phyloP scores from a whole-genome alignment of 2,329 filamentous ascomycete genomes.

The Pseudogymnoascus destructans region DNA sequence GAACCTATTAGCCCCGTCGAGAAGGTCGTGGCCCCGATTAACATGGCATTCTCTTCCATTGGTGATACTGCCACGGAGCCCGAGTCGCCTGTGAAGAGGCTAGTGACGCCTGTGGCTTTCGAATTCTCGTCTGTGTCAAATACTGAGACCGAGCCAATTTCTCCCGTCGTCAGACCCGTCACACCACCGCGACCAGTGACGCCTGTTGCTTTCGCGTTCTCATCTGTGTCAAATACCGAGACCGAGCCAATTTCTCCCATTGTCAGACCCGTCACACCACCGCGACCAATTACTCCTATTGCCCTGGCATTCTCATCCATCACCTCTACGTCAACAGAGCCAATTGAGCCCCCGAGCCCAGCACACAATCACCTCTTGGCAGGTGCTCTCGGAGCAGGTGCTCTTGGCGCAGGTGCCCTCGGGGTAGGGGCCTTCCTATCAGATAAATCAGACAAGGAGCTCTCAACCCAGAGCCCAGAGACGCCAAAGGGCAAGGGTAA shows the following conservation, averaged over 20 bases:
- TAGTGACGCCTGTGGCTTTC: slow-evolving; percentile 18
- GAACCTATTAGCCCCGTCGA: slow-evolving; percentile 20
- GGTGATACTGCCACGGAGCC: slow-evolving; percentile 18
- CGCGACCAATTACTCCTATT: slow-evolving; percentile 13
- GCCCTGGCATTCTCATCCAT: slow-evolving; percentile 23
- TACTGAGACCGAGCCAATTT: slow-evolving; percentile 32
- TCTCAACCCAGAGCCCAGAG: slow-evolving; percentile 27
- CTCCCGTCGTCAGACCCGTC: slow-evolving; percentile 18
- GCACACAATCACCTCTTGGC: background rate
- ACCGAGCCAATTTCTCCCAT: slow-evolving; percentile 31
- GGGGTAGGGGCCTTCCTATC: slow-evolving; percentile 34
- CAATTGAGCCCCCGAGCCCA: slow-evolving; percentile 26
- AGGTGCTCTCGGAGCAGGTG: slow-evolving; percentile 41
- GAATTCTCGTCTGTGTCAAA: slow-evolving; percentile 30
- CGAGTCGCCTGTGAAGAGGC: slow-evolving; percentile 19
- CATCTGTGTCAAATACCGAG: slow-evolving; percentile 30
- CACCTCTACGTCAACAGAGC: slow-evolving; percentile 22
- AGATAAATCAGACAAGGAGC: slow-evolving; percentile 27
- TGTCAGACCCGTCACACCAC: slow-evolving; percentile 13
- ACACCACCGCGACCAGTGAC: slow-evolving; percentile 13
- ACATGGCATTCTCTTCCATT: slow-evolving; percentile 27
- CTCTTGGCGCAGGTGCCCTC: slow-evolving; percentile 42
- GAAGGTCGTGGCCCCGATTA: slow-evolving; percentile 12
- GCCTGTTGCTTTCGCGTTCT: slow-evolving; percentile 25
- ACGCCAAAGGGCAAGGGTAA: slow-evolving; percentile 28